These are phyloP conservation scores for Seiridium unicorne DNA, from an alignment of 2,329 filamentous ascomycete species.

Conservation along the genomic window DNA sequence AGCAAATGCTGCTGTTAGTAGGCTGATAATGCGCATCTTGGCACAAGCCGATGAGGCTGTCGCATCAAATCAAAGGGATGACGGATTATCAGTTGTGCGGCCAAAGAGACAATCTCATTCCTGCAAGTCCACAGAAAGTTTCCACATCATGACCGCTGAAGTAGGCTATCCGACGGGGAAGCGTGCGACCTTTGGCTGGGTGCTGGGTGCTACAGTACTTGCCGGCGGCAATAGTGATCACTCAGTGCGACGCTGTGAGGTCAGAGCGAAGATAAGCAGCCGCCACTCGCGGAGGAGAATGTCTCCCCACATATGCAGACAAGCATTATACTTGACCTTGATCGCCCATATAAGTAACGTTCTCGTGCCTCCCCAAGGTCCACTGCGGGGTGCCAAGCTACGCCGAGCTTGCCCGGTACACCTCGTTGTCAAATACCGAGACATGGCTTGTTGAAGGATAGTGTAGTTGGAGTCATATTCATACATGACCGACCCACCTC, in stretches of 20 bases:
- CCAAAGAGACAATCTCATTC: not conserved
- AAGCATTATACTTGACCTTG: constrained; percentile 4
- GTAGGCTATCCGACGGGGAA: not conserved
- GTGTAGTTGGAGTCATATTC: too few species aligned
- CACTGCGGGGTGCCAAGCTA: too few species aligned
- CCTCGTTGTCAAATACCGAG: too few species aligned
- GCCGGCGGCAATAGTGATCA: not conserved
- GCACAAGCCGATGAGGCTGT: not conserved
- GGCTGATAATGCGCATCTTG: not conserved
- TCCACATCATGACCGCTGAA: not conserved
- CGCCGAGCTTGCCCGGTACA: too few species aligned
- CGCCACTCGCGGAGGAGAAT: not conserved
- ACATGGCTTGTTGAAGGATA: too few species aligned
- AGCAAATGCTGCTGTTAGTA: not conserved
- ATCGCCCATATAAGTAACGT: too few species aligned
- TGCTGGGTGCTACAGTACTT: too few species aligned
- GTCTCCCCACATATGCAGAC: not conserved
- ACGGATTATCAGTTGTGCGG: too few species aligned
- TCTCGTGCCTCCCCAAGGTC: too few species aligned
- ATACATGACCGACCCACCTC: too few species aligned
- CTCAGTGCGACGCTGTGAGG: not conserved
- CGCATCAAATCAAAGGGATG: too few species aligned
- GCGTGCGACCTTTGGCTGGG: not conserved
- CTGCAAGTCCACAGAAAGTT: not conserved
- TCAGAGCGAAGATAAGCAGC: not conserved